Percentiles rank a stretch among this genome's conserved stretches.
phyloP scores from a whole-genome alignment of 2,329 filamentous ascomycete genomes.

The Aspergillus sp. region DNA sequence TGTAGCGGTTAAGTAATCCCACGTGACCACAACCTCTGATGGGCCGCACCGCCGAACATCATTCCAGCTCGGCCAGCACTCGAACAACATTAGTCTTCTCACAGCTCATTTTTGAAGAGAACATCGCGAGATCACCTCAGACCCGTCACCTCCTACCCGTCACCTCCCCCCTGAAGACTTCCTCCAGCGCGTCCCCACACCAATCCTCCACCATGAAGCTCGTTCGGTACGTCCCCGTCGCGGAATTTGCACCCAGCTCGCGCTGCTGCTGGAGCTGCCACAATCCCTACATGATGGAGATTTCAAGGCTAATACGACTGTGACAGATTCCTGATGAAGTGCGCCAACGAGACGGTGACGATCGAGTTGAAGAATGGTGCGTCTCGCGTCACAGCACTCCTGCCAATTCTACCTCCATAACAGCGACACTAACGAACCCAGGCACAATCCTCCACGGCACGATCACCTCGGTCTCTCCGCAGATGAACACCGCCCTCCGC shows the following conservation, averaged over 20 bases:
- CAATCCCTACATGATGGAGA: neutral
- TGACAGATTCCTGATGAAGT: slow-evolving; percentile 95
- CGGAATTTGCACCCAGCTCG: slow-evolving; percentile 4
- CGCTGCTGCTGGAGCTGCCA: neutral
- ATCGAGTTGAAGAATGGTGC: slow-evolving; percentile 97
- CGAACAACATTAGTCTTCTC: neutral
- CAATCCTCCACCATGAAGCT: slow-evolving; percentile 77
- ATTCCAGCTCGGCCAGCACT: neutral
- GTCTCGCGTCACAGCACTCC: slow-evolving; percentile 12
- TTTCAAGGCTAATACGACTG: slow-evolving; percentile 10
- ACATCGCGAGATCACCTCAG: neutral
- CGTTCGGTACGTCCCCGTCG: slow-evolving; percentile 70
- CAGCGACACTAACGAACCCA: slow-evolving; percentile 34
- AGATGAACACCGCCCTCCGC: slow-evolving; percentile 97
- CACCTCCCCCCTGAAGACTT: neutral
- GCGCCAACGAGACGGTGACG: slow-evolving; percentile 96
- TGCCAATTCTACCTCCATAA: slow-evolving; percentile 3
- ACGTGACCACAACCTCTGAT: slow-evolving; percentile 11
- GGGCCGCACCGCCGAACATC: slow-evolving; percentile 8
- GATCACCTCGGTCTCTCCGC: slow-evolving; percentile 91
- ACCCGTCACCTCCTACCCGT: neutral
- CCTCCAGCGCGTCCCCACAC: neutral
- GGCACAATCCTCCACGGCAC: slow-evolving; percentile 96
- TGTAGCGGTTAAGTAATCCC: too few species aligned
- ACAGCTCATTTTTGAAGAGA: neutral